phyloP scores from a whole-genome alignment of 1,284 basidiomycete species.

The Ustilago bromivora region DNA sequence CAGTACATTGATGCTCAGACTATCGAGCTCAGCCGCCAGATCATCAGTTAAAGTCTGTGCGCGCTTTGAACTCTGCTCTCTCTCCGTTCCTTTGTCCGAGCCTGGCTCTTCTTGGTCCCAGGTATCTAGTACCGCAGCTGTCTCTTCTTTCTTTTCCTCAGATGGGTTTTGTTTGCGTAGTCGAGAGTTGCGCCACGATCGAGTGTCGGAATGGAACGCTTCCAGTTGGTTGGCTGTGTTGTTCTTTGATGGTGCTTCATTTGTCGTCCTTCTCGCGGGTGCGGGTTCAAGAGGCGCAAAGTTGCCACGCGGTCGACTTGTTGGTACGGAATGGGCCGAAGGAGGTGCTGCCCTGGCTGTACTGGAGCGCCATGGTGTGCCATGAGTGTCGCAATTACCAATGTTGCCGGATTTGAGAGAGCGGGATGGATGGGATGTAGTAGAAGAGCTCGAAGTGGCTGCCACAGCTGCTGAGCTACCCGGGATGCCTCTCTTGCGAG shows the following conservation, averaged over 20 bases:
- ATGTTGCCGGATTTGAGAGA: not conserved
- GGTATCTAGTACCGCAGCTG: conserved; percentile 10
- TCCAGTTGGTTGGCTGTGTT: not conserved
- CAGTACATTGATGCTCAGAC: conserved; percentile 11
- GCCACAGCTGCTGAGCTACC: conserved; percentile 10
- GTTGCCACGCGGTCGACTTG: conserved; percentile 6
- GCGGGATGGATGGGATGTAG: not conserved
- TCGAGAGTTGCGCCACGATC: conserved; percentile 33
- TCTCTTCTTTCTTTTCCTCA: not conserved
- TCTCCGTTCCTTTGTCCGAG: not conserved
- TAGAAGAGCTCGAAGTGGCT: not conserved
- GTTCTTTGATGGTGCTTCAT: not conserved
- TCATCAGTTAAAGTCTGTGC: conserved; percentile 13
- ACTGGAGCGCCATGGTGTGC: conserved; percentile 12
- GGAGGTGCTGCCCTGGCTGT: conserved; percentile 1
- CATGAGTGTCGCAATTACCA: not conserved
- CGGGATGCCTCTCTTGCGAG: conserved; percentile 20
- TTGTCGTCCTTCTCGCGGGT: not conserved
- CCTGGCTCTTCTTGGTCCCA: conserved; percentile 11
- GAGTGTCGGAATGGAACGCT: not conserved
- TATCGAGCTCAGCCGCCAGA: conserved; percentile 21
- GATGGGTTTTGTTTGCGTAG: conserved; percentile 21
- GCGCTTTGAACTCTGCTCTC: not conserved
- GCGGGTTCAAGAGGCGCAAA: conserved; percentile 15
- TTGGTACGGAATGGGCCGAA: not conserved